These are phyloP conservation scores for Saposhnikovia divaricata DNA, from an alignment of 129 eudicot genomes.

Conservation along the genomic window DNA sequence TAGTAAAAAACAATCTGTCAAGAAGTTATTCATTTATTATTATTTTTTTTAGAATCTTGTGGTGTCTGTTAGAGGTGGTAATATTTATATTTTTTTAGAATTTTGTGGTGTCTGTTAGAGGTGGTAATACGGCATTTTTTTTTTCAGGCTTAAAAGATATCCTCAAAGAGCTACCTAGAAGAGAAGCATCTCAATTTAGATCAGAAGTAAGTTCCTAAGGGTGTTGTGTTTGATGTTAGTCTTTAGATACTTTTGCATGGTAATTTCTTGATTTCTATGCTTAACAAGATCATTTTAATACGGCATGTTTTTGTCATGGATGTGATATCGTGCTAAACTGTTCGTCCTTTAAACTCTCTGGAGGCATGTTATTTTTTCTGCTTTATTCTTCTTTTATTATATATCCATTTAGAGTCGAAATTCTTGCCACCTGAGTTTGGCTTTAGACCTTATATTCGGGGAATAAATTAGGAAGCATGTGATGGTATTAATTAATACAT, in stretches of 20 bases:
- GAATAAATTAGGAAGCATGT: too few relatives aligned
- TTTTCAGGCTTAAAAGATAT: slow-evolving; percentile 70
- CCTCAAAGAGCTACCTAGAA: slow-evolving; percentile 78
- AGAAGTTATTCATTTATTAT: neutral
- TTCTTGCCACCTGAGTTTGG: too few relatives aligned
- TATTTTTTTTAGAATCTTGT: neutral
- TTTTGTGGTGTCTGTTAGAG: neutral
- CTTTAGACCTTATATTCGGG: too few relatives aligned
- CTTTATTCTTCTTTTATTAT: too few relatives aligned
- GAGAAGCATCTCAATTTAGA: slow-evolving; percentile 73
- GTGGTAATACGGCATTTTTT: neutral
- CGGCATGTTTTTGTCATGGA: neutral
- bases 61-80: neutral
- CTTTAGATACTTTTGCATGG: neutral
- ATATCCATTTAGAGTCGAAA: too few relatives aligned
- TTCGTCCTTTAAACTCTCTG: neutral
- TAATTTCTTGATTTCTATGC: neutral
- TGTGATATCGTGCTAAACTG: neutral
- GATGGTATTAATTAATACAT: too few relatives aligned
- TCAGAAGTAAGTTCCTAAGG: slow-evolving; percentile 46
- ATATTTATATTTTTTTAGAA: neutral
- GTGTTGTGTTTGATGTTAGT: neutral
- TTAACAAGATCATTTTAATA: neutral
- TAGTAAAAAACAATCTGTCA: neutral
- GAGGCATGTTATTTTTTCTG: neutral